These are phyloP conservation scores for Euphorbia peplus DNA, from an alignment of 345 rosid species.

Conservation along the genomic window DNA sequence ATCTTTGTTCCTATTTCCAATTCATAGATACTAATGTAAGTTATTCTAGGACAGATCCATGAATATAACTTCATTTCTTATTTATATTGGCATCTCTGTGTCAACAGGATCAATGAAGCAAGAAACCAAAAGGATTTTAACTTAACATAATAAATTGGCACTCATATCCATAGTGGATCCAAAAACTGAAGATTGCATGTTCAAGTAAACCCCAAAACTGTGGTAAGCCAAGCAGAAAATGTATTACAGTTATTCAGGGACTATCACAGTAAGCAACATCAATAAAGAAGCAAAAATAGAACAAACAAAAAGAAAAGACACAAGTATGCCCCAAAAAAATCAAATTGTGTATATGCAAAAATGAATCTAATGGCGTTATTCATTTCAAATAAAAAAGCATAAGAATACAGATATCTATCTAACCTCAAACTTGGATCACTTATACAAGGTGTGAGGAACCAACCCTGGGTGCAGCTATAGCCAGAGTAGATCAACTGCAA, in stretches of 20 bases:
- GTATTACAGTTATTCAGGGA: not conserved
- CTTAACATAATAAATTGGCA: not conserved
- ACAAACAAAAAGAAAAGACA: not conserved
- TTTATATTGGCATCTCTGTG: too few species aligned
- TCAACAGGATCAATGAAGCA: too few species aligned
- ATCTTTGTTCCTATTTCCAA: too few species aligned
- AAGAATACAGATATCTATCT: slow-evolving; percentile 22
- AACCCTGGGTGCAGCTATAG: slow-evolving; percentile 91
- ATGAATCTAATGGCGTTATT: not conserved
- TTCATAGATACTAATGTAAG: too few species aligned
- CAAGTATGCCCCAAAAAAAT: not conserved
- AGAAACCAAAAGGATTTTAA: too few species aligned
- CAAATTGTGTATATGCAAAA: not conserved
- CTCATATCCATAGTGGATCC: not conserved
- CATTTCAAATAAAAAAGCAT: not conserved
- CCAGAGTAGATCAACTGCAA: slow-evolving; percentile 85
- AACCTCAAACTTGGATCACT: slow-evolving; percentile 87
- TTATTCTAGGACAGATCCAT: too few species aligned
- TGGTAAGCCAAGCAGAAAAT: too few species aligned
- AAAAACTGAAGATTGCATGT: not conserved
- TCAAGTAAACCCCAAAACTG: not conserved
- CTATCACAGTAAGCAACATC: not conserved
- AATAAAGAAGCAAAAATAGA: not conserved
- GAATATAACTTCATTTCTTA: too few species aligned
- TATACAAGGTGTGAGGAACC: slow-evolving; percentile 93